Evolutionary conservation across 164 flowering plant species (phyloP).

Genomic region (Berberis thunbergii): DNA sequence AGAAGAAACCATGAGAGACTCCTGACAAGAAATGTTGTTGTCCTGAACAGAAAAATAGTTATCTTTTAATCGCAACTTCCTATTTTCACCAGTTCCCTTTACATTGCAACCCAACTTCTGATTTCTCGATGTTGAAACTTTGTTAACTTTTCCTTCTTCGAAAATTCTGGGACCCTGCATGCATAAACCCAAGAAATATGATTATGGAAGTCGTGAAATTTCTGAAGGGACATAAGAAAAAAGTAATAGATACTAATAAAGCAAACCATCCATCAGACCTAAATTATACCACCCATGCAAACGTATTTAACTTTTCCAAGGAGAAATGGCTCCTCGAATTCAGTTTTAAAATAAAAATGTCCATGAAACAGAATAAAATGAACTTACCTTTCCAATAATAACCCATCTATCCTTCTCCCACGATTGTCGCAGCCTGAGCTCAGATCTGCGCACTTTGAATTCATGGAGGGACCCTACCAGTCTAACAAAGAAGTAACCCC

Average conservation of each 20-base stretch:
- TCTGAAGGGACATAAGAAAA: no score
- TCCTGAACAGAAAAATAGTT: conserved; percentile 5
- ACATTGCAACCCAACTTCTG: conserved; percentile 11
- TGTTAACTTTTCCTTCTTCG: conserved; percentile 19
- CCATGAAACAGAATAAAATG: not conserved
- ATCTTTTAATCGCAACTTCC: conserved; percentile 13
- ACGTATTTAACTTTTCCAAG: no score
- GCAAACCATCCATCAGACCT: no score
- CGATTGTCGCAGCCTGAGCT: conserved; percentile 33
- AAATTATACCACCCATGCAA: no score
- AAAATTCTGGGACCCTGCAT: conserved; percentile 31
- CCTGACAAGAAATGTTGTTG: conserved; percentile 13
- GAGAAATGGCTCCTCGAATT: no score
- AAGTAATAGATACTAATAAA: no score
- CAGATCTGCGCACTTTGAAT: conserved; percentile 20
- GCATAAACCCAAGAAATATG: conserved; percentile 2
- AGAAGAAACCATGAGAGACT: conserved; percentile 18
- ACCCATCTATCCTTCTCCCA: conserved; percentile 51
- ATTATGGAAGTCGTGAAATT: no score
- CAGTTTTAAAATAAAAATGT: not conserved
- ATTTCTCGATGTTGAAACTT: conserved; percentile 12
- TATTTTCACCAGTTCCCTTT: conserved; percentile 10
- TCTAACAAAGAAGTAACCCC: conserved; percentile 25
- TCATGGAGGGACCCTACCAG: conserved; percentile 32
- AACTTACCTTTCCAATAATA: conserved; percentile 42